phyloP scores from a whole-genome alignment of 345 rosid genomes.

The Dovyalis caffra region DNA sequence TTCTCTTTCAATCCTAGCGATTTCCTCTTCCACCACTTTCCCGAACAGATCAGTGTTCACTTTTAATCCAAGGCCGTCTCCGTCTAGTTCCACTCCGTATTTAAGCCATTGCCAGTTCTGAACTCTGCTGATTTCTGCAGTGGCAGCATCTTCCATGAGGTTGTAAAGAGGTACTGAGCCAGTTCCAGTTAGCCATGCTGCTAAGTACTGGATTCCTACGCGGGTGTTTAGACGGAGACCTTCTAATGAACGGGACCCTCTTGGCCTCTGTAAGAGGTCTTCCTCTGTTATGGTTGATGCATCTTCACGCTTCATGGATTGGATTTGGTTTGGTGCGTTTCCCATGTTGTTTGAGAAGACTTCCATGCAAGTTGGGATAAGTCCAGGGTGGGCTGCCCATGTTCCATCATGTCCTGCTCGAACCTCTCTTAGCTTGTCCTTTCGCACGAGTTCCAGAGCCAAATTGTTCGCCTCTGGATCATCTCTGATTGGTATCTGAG shows the following conservation, averaged over 20 bases:
- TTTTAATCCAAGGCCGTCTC: conserved; percentile 69
- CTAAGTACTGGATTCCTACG: conserved; percentile 86
- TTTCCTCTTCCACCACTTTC: conserved; percentile 86
- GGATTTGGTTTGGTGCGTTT: conserved; percentile 58
- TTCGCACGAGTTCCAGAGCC: conserved; percentile 76
- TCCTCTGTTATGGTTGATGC: conserved; percentile 64
- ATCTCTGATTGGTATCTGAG: conserved; percentile 87
- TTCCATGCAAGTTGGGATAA: conserved; percentile 69
- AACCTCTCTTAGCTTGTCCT: conserved; percentile 88
- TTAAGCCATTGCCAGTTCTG: conserved; percentile 97
- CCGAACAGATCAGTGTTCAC: conserved; percentile 66
- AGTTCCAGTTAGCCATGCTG: conserved; percentile 82
- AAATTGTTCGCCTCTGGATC: conserved; percentile 75
- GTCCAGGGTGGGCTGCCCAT: conserved; percentile 98
- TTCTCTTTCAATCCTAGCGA: conserved; percentile 78
- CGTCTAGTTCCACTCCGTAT: conserved; percentile 69
- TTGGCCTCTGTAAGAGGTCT: conserved; percentile 78
- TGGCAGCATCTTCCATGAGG: conserved; percentile 97
- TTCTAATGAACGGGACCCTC: conserved; percentile 76
- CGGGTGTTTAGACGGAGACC: conserved; percentile 87
- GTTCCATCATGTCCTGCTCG: conserved; percentile 94
- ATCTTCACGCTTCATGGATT: conserved; percentile 57
- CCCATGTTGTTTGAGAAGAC: conserved; percentile 73
- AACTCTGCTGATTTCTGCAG: conserved; percentile 92
- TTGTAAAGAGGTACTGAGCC: conserved; percentile 94